Evolutionary conservation across 2,329 filamentous ascomycete species (phyloP), one percentile per base, ranked within the genome.

Genomic region (Epichloe baconii): DNA sequence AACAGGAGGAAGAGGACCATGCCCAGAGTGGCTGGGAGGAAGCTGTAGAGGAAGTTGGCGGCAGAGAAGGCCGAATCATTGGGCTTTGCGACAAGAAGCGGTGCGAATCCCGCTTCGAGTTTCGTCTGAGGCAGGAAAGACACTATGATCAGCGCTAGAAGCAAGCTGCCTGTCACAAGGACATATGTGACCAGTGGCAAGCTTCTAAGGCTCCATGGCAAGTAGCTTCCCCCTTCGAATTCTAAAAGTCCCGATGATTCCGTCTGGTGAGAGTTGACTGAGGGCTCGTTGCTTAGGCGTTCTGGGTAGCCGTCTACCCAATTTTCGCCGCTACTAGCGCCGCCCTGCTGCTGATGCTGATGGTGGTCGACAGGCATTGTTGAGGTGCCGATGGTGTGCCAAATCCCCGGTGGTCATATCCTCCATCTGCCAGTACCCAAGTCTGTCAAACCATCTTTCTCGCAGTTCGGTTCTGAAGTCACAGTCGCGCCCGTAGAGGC

Each of bases 11-110:
- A 86, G 47, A 87, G 68, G 15, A 85, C 57, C 60, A 82, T 78
- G 4, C 82, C 86, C 31, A 89, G 62, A 0, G 85, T 58, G 3
- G 83, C 79, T 0, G 86, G 86, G 21, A 90, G 51, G 66, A 90
- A 88, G 54, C 79, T 81, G 71, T 89, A 96, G 48, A 95, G 70
- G 68, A 96, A 96, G 66, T 95, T 88, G 47, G 88, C 87, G 0
- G 86, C 74, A 1, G 88, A 94, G 66, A 94, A 96, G 17, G 85
- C 86, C 26, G 71, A 72, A 0, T 68, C 60, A 3, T 76, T 71
- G 1, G 87, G 80, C 3, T 73, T 70, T 0, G 83, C 80, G 10
- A 74, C 69, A 1, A 95, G 70, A 6, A 75, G 71, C 2, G 90
- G 88, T 6, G 75, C 65, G 64, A 95, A 96, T 8, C 89, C 90